Percentiles rank a stretch among this genome's conserved stretches.
Evolutionary conservation across 2,329 filamentous ascomycete genomes (phyloP).

Genomic region (Magnaporthiopsis incrustans): DNA sequence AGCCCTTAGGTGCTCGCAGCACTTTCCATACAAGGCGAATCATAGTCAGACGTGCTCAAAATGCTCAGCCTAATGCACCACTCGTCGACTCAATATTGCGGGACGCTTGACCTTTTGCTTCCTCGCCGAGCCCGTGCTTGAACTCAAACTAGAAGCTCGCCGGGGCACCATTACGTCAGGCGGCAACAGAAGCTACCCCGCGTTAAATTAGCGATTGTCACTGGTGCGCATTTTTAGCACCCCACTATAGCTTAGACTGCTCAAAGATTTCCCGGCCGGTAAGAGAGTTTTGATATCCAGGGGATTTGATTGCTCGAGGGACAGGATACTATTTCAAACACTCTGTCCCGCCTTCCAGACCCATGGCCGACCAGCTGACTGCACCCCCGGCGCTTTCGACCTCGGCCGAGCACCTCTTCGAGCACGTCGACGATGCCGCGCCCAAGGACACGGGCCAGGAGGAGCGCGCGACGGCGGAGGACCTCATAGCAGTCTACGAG

Average conservation of each 20-base stretch:
- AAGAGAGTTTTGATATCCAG: too few species aligned
- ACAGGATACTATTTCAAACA: neutral
- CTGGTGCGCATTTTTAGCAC: neutral
- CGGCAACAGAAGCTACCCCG: neutral
- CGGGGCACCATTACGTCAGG: neutral
- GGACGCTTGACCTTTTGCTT: too few species aligned
- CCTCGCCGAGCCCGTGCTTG: too few species aligned
- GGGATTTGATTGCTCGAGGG: neutral
- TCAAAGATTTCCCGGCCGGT: too few species aligned
- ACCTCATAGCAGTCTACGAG: constrained; percentile 74
- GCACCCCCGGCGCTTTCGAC: constrained; percentile 56
- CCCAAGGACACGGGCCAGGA: constrained; percentile 20
- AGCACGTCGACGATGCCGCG: constrained; percentile 35
- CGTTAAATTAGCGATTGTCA: neutral
- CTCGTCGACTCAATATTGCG: too few species aligned
- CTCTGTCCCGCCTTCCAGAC: neutral
- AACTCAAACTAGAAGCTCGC: neutral
- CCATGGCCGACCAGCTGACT: constrained; percentile 40
- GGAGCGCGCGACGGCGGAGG: constrained; percentile 47
- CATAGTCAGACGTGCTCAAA: too few species aligned
- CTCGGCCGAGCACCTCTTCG: constrained; percentile 51
- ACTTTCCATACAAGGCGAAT: too few species aligned
- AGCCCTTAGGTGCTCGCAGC: too few species aligned
- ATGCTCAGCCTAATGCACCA: too few species aligned
- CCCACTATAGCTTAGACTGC: neutral